These are phyloP conservation scores for Lipomyces yamadae DNA, from an alignment of 805 yeast species.

Conservation along the genomic window DNA sequence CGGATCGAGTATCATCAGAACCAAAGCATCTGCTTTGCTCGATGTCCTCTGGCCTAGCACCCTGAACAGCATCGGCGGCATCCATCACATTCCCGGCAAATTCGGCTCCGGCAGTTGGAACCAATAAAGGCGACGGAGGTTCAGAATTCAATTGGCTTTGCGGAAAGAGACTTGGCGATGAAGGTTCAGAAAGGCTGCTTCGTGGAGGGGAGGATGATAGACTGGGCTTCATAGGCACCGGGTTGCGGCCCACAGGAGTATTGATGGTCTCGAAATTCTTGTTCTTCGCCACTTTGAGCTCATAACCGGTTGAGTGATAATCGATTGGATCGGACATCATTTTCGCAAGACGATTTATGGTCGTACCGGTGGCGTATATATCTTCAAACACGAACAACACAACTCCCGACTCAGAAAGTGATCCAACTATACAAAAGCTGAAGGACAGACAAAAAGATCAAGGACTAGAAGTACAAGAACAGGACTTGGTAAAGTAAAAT, in stretches of 20 bases:
- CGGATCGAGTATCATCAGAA: conserved; percentile 7
- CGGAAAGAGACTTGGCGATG: not conserved
- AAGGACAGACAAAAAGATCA: conserved; percentile 8
- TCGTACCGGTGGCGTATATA: conserved; percentile 4
- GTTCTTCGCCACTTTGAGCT: conserved; percentile 6
- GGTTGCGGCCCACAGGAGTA: not conserved
- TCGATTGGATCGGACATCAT: conserved; percentile 26
- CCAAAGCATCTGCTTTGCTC: conserved; percentile 3
- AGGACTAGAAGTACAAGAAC: conserved; percentile 9
- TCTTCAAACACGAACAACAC: not conserved
- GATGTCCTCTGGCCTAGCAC: not conserved
- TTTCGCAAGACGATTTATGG: not conserved
- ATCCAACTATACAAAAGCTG: not conserved
- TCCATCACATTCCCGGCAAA: not conserved
- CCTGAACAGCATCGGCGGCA: not conserved
- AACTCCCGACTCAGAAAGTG: not conserved
- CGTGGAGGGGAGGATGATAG: conserved; percentile 22
- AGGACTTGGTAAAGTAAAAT: not conserved
- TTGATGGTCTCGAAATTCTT: not conserved
- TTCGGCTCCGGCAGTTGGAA: not conserved
- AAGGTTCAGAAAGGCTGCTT: not conserved
- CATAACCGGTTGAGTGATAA: conserved; percentile 18
- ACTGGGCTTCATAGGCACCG: not conserved
- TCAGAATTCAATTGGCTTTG: conserved; percentile 1
- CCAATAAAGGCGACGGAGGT: not conserved